phyloP scores from a whole-genome alignment of 192 early-diverging fungal genomes.

The Backusella psychrophila region DNA sequence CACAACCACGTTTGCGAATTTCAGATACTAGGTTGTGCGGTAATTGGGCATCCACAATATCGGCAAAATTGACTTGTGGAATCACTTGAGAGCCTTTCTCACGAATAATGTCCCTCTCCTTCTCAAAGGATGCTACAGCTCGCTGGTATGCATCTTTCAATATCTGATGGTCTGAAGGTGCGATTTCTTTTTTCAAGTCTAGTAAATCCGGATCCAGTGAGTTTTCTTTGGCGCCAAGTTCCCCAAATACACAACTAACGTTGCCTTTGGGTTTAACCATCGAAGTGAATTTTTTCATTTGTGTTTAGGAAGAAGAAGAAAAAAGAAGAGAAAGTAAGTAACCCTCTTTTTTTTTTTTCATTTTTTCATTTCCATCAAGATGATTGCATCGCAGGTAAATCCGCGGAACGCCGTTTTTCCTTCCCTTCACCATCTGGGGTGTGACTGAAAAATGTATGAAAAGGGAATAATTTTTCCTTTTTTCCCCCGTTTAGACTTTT shows the following conservation, averaged over 20 bases:
- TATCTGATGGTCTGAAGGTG: not conserved
- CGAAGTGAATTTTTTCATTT: not conserved
- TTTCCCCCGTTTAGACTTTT: not conserved
- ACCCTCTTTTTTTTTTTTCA: not conserved
- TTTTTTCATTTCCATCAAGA: not conserved
- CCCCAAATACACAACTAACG: conserved; percentile 15
- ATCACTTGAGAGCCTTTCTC: conserved; percentile 15
- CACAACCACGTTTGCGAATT: conserved; percentile 23
- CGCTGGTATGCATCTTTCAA: conserved; percentile 5
- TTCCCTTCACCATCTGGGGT: not conserved
- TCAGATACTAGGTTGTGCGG: conserved; percentile 2
- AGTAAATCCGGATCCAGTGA: conserved; percentile 22
- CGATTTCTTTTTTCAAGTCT: conserved; percentile 20
- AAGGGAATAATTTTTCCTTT: not conserved
- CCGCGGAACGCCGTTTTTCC: not conserved
- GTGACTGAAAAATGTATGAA: not conserved
- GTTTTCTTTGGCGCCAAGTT: conserved; percentile 8
- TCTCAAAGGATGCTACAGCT: conserved; percentile 1
- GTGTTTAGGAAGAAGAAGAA: not conserved
- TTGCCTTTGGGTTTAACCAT: conserved; percentile 16
- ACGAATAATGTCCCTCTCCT: conserved; percentile 19
- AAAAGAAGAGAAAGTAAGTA: not conserved
- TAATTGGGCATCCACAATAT: conserved; percentile 18
- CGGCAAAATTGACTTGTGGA: conserved; percentile 19
- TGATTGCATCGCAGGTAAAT: not conserved